These are phyloP conservation scores for Chaetomiaceae sp. DNA, from an alignment of 2,329 filamentous ascomycete genomes.

Conservation along the genomic window DNA sequence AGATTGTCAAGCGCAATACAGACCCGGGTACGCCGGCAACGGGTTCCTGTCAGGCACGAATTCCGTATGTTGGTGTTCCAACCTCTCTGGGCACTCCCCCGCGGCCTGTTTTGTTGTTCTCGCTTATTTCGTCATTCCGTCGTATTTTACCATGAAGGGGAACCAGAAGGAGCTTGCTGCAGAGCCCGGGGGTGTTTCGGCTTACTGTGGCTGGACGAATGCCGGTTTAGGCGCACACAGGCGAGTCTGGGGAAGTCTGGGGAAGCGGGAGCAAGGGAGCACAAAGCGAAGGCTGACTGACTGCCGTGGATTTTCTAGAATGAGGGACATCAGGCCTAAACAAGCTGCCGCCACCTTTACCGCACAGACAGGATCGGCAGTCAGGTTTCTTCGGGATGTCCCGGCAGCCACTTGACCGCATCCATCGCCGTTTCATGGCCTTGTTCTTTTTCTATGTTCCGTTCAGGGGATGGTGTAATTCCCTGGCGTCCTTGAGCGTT, in stretches of 20 bases:
- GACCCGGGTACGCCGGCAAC: background rate
- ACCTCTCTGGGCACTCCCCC: background rate
- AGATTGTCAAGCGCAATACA: background rate
- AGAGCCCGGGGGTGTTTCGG: background rate
- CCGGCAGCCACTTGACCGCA: background rate
- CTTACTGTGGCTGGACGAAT: background rate
- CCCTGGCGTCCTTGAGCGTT: background rate
- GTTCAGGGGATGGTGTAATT: background rate
- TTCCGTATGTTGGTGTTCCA: too few species aligned
- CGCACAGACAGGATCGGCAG: slow-evolving; percentile 8
- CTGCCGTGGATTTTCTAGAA: slow-evolving; percentile 1
- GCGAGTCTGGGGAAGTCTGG: slow-evolving; percentile 7
- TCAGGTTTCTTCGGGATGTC: slow-evolving; percentile 4
- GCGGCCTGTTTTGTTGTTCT: background rate
- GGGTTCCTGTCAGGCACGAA: background rate
- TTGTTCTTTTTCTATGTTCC: background rate
- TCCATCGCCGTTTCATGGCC: background rate
- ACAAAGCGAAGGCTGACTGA: background rate
- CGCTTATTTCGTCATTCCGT: slow-evolving; percentile 6
- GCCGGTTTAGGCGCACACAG: background rate
- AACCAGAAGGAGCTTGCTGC: too few species aligned
- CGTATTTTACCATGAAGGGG: background rate
- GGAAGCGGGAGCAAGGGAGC: background rate
- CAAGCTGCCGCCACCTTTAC: background rate
- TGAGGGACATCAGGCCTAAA: background rate